Base-by-base conservation (phyloP, 495 filamentous ascomycete genomes). In the Articulospora tetracladia region DNA sequence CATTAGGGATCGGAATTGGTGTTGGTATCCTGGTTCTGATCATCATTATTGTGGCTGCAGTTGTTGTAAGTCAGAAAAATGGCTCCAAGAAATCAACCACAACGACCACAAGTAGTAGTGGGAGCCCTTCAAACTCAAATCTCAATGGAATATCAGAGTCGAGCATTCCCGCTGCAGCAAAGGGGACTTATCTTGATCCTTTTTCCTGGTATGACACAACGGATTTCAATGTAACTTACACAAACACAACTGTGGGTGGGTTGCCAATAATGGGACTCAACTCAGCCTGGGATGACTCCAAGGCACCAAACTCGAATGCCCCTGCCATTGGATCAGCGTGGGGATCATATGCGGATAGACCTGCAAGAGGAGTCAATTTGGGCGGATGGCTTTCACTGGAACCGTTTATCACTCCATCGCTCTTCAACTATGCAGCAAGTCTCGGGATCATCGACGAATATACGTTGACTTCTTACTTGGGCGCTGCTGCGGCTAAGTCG, bases 321-420 rank as follows among this genome's bases (percentile, higher is more conserved):
- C 91, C 92, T 17, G 74, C 90, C 1, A 77, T 99, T 13, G 83
- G 91, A 57, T 76, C 94, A 61, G 62, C 72, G 7, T 92, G 86
- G 81, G 81, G 81, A 53, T 76, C 84, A n/a, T 99, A 98, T 68
- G 83, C 89, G 1, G 83, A 80, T 2, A 82, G 75, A 50, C 92
- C 92, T 4, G 91, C 94, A 25, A 83, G 93, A 1, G 95, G 95
- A 1, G 89, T 98, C 23, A 99, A 97, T 70, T 65, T 98, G 3
- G 94, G 95, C 34, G 95, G 95, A 26, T 99, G 94, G 95, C 81
- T 99, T 2, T 89, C 87, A 0, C 75, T 99, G 8, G 95, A 99
- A 63, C 95, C 95, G 0, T 97, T 96, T 67, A 97, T 99, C 68
- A 92, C 88, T 17, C 95, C 95, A 0, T 96, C 92, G 1, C 78